A percentile compares a stretch with the other conserved stretches of the same genome.
phyloP scores from a whole-genome alignment of 345 rosid species.

The Ceriops tagal region DNA sequence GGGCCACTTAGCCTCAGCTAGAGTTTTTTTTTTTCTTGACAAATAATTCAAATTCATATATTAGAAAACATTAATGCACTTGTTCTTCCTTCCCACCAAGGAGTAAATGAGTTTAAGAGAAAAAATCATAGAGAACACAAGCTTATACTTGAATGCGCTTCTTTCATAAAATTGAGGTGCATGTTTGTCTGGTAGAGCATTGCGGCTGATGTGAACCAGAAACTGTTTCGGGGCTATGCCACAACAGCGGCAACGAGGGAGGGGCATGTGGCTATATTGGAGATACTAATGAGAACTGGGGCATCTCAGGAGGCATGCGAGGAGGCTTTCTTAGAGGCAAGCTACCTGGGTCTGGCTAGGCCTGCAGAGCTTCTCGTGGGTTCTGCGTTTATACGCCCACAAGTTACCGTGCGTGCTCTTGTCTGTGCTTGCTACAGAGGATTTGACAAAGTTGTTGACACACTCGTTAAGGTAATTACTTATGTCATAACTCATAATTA shows the following conservation, averaged over 20 bases:
- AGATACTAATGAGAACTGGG: slow-evolving; percentile 20
- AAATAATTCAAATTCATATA: too few relatives aligned
- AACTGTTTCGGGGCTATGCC: slow-evolving; percentile 28
- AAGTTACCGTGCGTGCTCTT: slow-evolving; percentile 24
- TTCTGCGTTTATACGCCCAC: slow-evolving; percentile 27
- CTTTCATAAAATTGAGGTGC: background rate
- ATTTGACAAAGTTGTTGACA: slow-evolving; percentile 21
- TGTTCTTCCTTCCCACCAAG: too few relatives aligned
- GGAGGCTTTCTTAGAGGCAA: slow-evolving; percentile 29
- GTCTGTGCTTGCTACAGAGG: slow-evolving; percentile 30
- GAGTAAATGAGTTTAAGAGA: too few relatives aligned
- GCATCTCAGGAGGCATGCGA: slow-evolving; percentile 34
- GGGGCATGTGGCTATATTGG: slow-evolving; percentile 23
- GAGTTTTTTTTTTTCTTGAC: too few relatives aligned
- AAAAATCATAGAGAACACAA: too few relatives aligned
- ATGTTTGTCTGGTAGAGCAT: slow-evolving; percentile 11
- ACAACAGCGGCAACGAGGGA: slow-evolving; percentile 31
- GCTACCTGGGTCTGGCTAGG: slow-evolving; percentile 23
- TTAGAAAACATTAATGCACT: too few relatives aligned
- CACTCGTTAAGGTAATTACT: slow-evolving; percentile 22
- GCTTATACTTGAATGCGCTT: background rate
- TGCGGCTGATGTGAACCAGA: slow-evolving; percentile 29
- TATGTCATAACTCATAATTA: background rate
- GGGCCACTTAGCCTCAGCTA: too few relatives aligned
- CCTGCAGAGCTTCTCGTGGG: slow-evolving; percentile 17